Percentiles rank a stretch among this genome's conserved stretches.
Conservation (phyloP, 441 rosid genomes). For the Brassica hybrid region DNA sequence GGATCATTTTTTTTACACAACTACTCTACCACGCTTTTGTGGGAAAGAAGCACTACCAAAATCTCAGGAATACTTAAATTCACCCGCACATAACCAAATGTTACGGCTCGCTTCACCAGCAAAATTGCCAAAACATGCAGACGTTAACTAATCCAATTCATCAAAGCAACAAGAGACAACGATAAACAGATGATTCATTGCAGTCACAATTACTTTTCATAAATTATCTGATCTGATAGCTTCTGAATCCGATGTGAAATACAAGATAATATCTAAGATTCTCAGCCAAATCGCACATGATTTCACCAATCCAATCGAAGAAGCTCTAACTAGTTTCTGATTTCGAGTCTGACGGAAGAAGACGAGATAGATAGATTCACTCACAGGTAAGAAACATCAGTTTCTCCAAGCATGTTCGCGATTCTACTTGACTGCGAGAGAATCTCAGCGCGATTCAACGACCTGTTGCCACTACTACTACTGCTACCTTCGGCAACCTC, state of each 20-base stretch:
- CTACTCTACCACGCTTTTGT: constrained; percentile 18
- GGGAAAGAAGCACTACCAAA: background rate
- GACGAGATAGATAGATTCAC: constrained; percentile 39
- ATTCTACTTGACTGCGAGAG: constrained; percentile 70
- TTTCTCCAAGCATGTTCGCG: constrained; percentile 71
- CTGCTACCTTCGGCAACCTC: constrained; percentile 42
- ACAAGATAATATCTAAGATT: constrained; percentile 2
- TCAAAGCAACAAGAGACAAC: constrained; percentile 21
- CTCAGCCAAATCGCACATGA: constrained; percentile 7
- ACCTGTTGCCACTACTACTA: constrained; percentile 42
- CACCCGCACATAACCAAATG: constrained; percentile 14
- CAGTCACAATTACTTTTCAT: constrained; percentile 5
- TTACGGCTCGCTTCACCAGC: constrained; percentile 16
- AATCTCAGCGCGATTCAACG: constrained; percentile 71
- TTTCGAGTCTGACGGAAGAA: constrained; percentile 18
- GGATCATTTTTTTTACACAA: constrained; percentile 8
- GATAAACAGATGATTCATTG: constrained; percentile 12
- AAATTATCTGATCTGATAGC: constrained; percentile 14
- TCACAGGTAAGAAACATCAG: constrained; percentile 93
- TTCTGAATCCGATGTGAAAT: constrained; percentile 7
- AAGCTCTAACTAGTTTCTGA: constrained; percentile 20
- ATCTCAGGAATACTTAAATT: constrained; percentile 14
- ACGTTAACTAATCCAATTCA: constrained; percentile 10
- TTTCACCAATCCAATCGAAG: constrained; percentile 5
- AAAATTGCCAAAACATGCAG: constrained; percentile 20